Evolutionary conservation across 192 early-diverging fungal genomes (phyloP), one percentile per base, ranked within the genome.

Genomic region (Dispira parvispora): DNA sequence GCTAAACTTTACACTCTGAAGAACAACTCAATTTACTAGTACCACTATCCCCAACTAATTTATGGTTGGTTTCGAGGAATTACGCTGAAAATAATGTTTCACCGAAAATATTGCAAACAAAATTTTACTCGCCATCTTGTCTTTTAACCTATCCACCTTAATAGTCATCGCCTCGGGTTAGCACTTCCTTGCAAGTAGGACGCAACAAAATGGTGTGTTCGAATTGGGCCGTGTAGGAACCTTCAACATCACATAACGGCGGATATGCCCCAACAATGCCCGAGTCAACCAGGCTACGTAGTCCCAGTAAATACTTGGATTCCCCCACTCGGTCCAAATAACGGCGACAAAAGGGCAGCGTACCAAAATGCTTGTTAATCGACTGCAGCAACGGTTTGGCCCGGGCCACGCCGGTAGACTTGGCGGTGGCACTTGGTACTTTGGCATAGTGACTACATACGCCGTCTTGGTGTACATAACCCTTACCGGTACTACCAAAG

Each of bases 291-390:
- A 99, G 70, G 66, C 80, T 81, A 60, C 87, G 88, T 18, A 99
- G 78, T 5, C 86, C 90, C 71, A 94, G 68, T 23, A 85, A 67
- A 72, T 99, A 94, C 66, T 91, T 91, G 20, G 76, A 75, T 71
- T 99, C 96, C 21, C 94, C 94, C 56, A 91, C 63, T 25, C 94
- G 85, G 72, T 99, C 96, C 55, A 99, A 69, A 71, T 97, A 99
- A 46, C 96, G 73, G 57, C 92, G 85, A 69, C 94, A 98, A 79
- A 92, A 96, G 23, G 92, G 85, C 46, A 98, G 73, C 12, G 96
- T 94, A 38, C 91, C 90, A 79, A 95, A 98, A 71, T 88, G 79
- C 66, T 87, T 86, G 63, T 83, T 86, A 69, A 99, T 92, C 23
- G 84, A 83, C 62, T 72, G 74, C n/a, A 92, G 67, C 16, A 94